Evolutionary conservation across 495 filamentous ascomycete genomes (phyloP), one percentile per base, ranked within the genome.

Genomic region (Penicillium turbatum): DNA sequence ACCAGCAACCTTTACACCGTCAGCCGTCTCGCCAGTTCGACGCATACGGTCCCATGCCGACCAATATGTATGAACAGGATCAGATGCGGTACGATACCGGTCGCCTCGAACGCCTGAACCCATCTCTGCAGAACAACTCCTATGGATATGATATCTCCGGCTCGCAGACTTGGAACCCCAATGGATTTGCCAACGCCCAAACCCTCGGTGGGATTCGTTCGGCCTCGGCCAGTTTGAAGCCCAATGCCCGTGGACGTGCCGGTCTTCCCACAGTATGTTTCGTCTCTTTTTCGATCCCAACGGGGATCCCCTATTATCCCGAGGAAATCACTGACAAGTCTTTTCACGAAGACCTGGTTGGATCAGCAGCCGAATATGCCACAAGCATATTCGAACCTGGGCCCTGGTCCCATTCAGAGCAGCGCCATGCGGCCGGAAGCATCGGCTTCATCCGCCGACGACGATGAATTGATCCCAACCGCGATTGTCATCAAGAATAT

Each of bases 401-500:
- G 78, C 39, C 77, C 77, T 54, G 72, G 75, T 32, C 69, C 77
- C 11, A 70, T 83, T 26, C 76, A 77, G 36, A 67, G 69, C 56
- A 72, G 69, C 29, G 76, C 76, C 10, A 77, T 85, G 68, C 80
- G 81, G 29, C 67, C 71, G 42, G 72, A 75, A 54, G 61, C 78
- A 42, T 71, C 76, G 16, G 74, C 78, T 42, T 69, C 70, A 29
- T 76, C 80, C 10, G 83, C 86, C 32, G 70, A 69, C 15, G 86
- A 85, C 55, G 90, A 88, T 54, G 92, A 97, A 72, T 79, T 98
- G 54, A 98, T 98, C 54, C 93, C 93, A 13, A 98, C 93, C 2
- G 93, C 93, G 31, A 97, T 98, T 57, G 93, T 98, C 44, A 97
- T 98, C 75, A 98, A 98, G 75, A 98, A 98, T 64, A 98, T 98